Percentiles rank a stretch among this genome's conserved stretches.
These are phyloP conservation scores for Chlorella sp. DNA, from an alignment of 139 green algal genomes.

Conservation along the genomic window DNA sequence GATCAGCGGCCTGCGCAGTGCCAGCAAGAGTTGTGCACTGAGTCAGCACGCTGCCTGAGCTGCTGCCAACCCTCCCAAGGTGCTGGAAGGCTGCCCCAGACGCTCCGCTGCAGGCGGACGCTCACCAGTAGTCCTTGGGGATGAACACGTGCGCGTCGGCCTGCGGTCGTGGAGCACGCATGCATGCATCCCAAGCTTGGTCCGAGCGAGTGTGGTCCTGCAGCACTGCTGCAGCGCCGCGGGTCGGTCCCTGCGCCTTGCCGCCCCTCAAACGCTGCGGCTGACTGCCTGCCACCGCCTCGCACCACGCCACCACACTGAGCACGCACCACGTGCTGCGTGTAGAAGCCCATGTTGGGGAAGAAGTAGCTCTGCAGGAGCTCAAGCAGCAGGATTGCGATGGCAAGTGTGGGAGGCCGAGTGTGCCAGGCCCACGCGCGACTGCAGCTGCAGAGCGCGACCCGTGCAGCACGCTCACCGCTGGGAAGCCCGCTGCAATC, in stretches of 20 bases:
- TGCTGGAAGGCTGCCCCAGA: background rate
- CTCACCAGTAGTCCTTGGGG: conserved; percentile 27
- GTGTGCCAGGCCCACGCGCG: too few relatives aligned
- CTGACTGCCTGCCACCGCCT: background rate
- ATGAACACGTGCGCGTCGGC: conserved; percentile 30
- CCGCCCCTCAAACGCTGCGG: too few relatives aligned
- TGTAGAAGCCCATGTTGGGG: conserved; percentile 47
- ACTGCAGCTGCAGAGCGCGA: background rate
- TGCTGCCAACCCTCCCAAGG: background rate
- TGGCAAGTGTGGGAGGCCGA: background rate
- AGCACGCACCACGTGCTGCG: conserved; percentile 28
- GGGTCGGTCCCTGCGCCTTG: too few relatives aligned
- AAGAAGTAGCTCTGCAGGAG: conserved; percentile 34
- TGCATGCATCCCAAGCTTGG: background rate
- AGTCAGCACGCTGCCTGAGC: background rate
- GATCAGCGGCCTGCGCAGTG: conserved; percentile 15
- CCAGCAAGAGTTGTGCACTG: background rate
- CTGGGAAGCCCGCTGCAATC: conserved; percentile 36
- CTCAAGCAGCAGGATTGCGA: background rate
- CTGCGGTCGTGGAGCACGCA: too few relatives aligned
- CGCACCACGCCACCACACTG: background rate
- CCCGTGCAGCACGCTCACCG: conserved; percentile 4
- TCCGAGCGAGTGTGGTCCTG: background rate
- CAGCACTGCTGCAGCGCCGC: background rate
- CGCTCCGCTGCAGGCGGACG: background rate